Base-by-base conservation (phyloP, 495 filamentous ascomycete genomes). In the Neurospora tetrasperma region DNA sequence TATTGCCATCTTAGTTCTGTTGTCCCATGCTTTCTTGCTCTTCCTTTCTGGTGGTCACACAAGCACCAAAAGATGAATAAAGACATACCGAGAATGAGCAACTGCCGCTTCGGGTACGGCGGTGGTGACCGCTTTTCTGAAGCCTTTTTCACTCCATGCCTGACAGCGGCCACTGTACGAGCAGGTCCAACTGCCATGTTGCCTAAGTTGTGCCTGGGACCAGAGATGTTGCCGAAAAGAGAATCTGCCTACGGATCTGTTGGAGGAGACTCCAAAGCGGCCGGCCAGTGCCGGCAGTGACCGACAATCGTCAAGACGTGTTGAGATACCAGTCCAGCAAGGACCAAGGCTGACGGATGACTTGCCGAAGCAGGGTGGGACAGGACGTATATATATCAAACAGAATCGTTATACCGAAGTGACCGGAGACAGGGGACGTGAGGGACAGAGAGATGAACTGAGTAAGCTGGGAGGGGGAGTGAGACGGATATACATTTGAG, bases 41-140 rank as follows among this genome's bases (percentile, higher is more conserved):
- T 20, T 20, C 12, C 31, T 7, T 12, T 43, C 27, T 6, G 81
- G 44, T 7, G 72, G 70, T 18, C 70, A 38, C 69, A 71, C 70
- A 20, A 35, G 35, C 12, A 66, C 7, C 6, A 2, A 12, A 11
- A 35, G 4, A 27, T 10, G 40, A 31, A 35, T 31, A 20, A 73
- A 40, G 46, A 80, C 87, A 79, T 81, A 94, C 92, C 91, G 74
- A 94, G 82, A 54, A 94, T 88, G 74, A 93, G 88, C 75, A 94
- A 82, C 81, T 94, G 92, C 73, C 85, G 86, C 70, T 48, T 79
- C 12, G 86, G 86, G 72, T 85, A 87, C 10, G 85, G 84, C 69
- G 83, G 83, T 41, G 80, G 43, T 62, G 23, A 62, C 18, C 75
- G 40, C 46, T 71, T 76, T 7, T 69, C 66, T 5, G 74, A 46